phyloP scores from a whole-genome alignment of 805 yeast species.

The Diddensiella santjacobensis region DNA sequence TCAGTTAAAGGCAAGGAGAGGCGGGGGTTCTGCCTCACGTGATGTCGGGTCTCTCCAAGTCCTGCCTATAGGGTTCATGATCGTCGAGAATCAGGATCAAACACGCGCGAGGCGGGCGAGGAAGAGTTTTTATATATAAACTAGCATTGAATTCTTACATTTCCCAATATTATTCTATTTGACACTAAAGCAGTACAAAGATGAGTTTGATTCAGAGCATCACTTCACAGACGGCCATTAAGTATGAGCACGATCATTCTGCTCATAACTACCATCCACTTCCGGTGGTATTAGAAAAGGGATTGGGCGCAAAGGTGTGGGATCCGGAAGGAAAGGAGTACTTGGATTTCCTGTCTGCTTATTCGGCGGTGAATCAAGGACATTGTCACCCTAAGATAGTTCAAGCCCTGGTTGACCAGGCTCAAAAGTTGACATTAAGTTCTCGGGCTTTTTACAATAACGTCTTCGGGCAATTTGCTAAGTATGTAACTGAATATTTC shows the following conservation, averaged over 20 bases:
- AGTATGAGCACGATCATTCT: slow-evolving; percentile 73
- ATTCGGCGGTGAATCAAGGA: slow-evolving; percentile 97
- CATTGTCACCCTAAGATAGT: slow-evolving; percentile 95
- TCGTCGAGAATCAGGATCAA: neutral
- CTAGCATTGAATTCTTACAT: too few relatives aligned
- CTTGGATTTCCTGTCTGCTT: slow-evolving; percentile 88
- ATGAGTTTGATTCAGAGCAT: slow-evolving; percentile 32
- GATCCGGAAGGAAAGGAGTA: slow-evolving; percentile 96
- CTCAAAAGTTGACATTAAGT: slow-evolving; percentile 74
- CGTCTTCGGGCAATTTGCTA: slow-evolving; percentile 80
- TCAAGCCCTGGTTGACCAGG: slow-evolving; percentile 81
- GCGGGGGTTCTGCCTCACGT: neutral
- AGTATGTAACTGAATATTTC: slow-evolving; percentile 83
- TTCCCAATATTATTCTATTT: too few relatives aligned
- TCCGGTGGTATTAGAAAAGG: slow-evolving; percentile 88
- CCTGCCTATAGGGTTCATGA: neutral
- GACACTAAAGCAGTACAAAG: too few relatives aligned
- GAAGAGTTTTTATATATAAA: too few relatives aligned
- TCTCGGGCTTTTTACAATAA: slow-evolving; percentile 93
- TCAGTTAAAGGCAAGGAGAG: neutral
- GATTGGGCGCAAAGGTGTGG: slow-evolving; percentile 92
- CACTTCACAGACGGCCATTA: slow-evolving; percentile 61
- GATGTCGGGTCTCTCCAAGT: neutral
- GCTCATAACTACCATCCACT: slow-evolving; percentile 97
- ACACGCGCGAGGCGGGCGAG: neutral